Evolutionary conservation across 164 flowering plant genomes (phyloP).

Genomic region (Macadamia tetraphylla): DNA sequence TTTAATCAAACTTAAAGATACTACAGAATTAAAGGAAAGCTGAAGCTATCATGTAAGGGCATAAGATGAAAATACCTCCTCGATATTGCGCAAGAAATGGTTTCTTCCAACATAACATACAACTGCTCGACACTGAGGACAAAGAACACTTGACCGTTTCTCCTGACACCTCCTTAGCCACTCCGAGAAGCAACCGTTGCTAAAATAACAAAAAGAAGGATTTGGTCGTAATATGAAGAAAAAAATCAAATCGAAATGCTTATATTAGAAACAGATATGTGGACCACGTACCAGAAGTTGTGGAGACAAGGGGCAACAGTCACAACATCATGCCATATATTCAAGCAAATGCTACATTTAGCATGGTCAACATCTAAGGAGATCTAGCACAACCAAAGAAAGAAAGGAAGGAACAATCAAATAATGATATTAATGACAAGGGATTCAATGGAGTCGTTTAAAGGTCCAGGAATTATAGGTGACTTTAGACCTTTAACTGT

Average conservation of each 20-base stretch:
- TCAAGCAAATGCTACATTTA: slow-evolving; percentile 88
- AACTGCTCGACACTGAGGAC: slow-evolving; percentile 84
- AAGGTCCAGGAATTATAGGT: not conserved
- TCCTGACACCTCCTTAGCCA: slow-evolving; percentile 75
- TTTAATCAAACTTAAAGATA: no score
- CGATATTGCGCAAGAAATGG: slow-evolving; percentile 68
- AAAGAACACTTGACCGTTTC: slow-evolving; percentile 50
- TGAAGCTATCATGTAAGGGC: not conserved
- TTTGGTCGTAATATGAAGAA: not conserved
- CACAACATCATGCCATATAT: slow-evolving; percentile 93
- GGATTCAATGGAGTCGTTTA: not conserved
- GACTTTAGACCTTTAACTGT: slow-evolving; percentile 40
- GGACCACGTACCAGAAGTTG: slow-evolving; percentile 68
- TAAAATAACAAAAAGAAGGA: slow-evolving; percentile 20
- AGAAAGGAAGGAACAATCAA: slow-evolving; percentile 2
- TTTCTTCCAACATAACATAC: slow-evolving; percentile 85
- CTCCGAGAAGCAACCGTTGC: slow-evolving; percentile 97
- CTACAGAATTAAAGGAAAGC: not conserved
- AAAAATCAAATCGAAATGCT: not conserved
- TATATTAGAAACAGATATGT: not conserved
- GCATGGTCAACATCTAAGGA: slow-evolving; percentile 65
- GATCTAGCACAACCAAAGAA: slow-evolving; percentile 37
- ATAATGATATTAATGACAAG: not conserved
- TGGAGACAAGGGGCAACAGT: slow-evolving; percentile 94
- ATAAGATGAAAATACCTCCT: slow-evolving; percentile 43